A percentile compares a stretch with the other conserved stretches of the same genome.
These are phyloP conservation scores for Cladosporium sp. DNA, from an alignment of 2,329 filamentous ascomycete species.

Conservation along the genomic window DNA sequence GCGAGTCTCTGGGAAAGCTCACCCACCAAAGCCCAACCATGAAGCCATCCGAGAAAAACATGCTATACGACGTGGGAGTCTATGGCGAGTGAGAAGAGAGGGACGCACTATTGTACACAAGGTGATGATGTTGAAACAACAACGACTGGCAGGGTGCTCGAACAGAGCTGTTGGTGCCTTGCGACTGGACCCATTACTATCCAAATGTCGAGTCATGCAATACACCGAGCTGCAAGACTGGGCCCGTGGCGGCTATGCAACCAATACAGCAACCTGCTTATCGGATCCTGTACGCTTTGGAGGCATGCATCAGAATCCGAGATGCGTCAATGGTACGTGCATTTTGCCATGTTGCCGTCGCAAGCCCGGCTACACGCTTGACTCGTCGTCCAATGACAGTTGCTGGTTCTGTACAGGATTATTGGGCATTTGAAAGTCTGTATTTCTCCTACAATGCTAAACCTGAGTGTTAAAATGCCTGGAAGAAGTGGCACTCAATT, in stretches of 20 bases:
- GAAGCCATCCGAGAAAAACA: background rate
- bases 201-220: background rate
- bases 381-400: background rate
- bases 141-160: no score
- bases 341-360: background rate
- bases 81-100: background rate
- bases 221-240: background rate
- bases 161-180: background rate
- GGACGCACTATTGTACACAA: no score
- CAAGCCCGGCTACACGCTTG: background rate
- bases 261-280: background rate
- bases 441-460: background rate
- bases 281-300: background rate
- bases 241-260: background rate
- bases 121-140: no score
- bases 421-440: background rate
- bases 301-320: background rate
- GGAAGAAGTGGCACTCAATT: background rate
- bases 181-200: background rate
- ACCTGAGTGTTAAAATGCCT: background rate
- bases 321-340: background rate
- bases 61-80: background rate
- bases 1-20: background rate
- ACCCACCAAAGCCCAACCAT: background rate
- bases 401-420: background rate